Conservation (phyloP, 2,329 filamentous ascomycete genomes). For the Cladorrhinum sp. region DNA sequence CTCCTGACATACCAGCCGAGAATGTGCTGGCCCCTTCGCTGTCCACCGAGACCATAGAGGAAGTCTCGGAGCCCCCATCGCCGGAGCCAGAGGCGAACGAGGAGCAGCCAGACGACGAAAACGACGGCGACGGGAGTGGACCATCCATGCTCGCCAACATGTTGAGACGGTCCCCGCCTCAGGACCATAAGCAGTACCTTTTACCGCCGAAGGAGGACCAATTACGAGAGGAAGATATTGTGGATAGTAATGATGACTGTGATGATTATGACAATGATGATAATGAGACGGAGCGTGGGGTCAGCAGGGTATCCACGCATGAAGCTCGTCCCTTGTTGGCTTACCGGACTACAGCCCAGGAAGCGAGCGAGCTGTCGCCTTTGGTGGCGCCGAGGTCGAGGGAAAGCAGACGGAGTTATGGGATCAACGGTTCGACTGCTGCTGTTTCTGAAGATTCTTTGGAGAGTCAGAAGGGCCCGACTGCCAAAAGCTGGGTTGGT, state of each 20-base stretch:
- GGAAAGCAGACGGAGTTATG: slow-evolving; percentile 26
- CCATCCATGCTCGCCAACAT: slow-evolving; percentile 49
- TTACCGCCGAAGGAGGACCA: slow-evolving; percentile 15
- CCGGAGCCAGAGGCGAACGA: slow-evolving; percentile 39
- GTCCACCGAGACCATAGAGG: slow-evolving; percentile 53
- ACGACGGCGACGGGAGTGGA: slow-evolving; percentile 27
- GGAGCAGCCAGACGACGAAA: slow-evolving; percentile 24
- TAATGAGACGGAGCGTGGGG: not conserved
- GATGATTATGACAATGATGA: slow-evolving; percentile 11
- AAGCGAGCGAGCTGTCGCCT: slow-evolving; percentile 44
- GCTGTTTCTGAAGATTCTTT: slow-evolving; percentile 37
- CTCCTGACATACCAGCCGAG: slow-evolving; percentile 26
- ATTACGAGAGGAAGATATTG: slow-evolving; percentile 21
- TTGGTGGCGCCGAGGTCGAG: slow-evolving; percentile 39
- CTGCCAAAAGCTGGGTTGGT: slow-evolving; percentile 35
- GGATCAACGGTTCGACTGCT: not conserved
- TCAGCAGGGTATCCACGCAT: slow-evolving; percentile 1
- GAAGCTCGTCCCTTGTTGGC: slow-evolving; percentile 4
- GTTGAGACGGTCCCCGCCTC: slow-evolving; percentile 47
- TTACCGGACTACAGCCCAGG: slow-evolving; percentile 10
- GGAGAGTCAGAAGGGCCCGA: slow-evolving; percentile 48
- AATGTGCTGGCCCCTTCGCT: slow-evolving; percentile 19
- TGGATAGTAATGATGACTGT: slow-evolving; percentile 6
- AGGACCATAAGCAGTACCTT: not conserved
- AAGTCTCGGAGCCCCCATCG: slow-evolving; percentile 58